Percentiles rank a stretch among this genome's conserved stretches.
phyloP scores from a whole-genome alignment of 768 basidiomycete species.

The Neoboletus subvelutipes region DNA sequence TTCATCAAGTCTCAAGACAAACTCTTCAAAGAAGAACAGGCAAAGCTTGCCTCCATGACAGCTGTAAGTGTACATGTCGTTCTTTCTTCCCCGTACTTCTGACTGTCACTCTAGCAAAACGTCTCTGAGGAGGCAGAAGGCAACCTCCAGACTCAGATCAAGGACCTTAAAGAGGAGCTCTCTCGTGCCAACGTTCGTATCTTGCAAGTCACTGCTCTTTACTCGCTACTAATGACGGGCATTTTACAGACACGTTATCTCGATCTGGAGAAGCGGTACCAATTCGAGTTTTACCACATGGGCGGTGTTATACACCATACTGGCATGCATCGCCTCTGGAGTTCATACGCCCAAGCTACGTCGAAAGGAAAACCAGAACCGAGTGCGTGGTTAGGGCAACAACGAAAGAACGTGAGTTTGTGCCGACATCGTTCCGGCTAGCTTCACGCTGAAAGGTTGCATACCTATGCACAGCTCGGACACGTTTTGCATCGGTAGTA shows the following conservation, averaged over 20 bases:
- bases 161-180: slow-evolving; percentile 64
- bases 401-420: slow-evolving; percentile 49
- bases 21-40: slow-evolving; percentile 79
- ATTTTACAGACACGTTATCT: slow-evolving; percentile 43
- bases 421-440: neutral
- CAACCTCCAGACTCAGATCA: slow-evolving; percentile 62
- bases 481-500: slow-evolving; percentile 27
- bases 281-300: slow-evolving; percentile 80
- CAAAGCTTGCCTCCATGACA: slow-evolving; percentile 47
- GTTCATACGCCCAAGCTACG: slow-evolving; percentile 53
- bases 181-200: slow-evolving; percentile 50
- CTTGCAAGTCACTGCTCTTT: neutral
- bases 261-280: slow-evolving; percentile 62
- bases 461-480: slow-evolving; percentile 23
- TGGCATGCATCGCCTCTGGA: slow-evolving; percentile 63
- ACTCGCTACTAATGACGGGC: slow-evolving; percentile 1
- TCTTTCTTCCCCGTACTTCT: slow-evolving; percentile 3
- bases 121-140: slow-evolving; percentile 73
- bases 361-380: slow-evolving; percentile 49
- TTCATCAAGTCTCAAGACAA: slow-evolving; percentile 94
- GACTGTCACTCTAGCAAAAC: slow-evolving; percentile 34
- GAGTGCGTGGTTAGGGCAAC: slow-evolving; percentile 68
- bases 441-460: slow-evolving; percentile 3
- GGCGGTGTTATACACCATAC: slow-evolving; percentile 68
- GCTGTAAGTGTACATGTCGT: slow-evolving; percentile 39